A percentile compares a stretch with the other conserved stretches of the same genome.
These are phyloP conservation scores for Diversispora eburnea DNA, from an alignment of 192 early-diverging fungal species.

Conservation along the genomic window DNA sequence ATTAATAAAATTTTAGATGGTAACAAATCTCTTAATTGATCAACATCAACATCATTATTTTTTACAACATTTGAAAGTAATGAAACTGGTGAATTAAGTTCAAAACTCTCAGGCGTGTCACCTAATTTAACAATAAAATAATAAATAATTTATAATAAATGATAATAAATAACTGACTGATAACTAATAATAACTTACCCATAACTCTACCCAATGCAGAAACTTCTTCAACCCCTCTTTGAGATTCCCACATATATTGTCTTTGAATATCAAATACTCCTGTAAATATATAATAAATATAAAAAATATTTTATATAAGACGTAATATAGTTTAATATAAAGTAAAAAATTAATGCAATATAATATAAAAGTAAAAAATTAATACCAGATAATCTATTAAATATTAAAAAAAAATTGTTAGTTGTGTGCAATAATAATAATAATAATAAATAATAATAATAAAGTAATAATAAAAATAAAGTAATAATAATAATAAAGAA, in stretches of 20 bases:
- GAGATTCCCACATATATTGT: conserved; percentile 50
- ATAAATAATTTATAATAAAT: conserved; percentile 28
- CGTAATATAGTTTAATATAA: background rate
- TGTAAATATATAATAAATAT: background rate
- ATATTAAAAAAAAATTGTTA: background rate
- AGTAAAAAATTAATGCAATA: background rate
- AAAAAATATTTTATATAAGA: too few relatives aligned
- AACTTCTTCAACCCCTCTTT: conserved; percentile 51
- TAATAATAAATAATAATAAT: background rate
- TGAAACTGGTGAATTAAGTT: conserved; percentile 32
- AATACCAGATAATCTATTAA: background rate
- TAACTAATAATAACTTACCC: conserved; percentile 37
- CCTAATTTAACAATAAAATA: conserved; percentile 26
- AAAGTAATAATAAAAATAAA: too few relatives aligned
- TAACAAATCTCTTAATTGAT: conserved; percentile 31
- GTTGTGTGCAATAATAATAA: background rate
- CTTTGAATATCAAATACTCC: conserved; percentile 50
- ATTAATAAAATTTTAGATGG: conserved; percentile 39
- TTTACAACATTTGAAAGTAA: conserved; percentile 33
- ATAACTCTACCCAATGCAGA: conserved; percentile 57
- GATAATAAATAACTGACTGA: conserved; percentile 8
- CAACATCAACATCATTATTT: background rate
- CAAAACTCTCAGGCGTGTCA: conserved; percentile 5
- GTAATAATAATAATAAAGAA: background rate
- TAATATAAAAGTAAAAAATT: too few relatives aligned